Percentiles rank a stretch among this genome's conserved stretches.
phyloP scores from a whole-genome alignment of 2,329 filamentous ascomycete species.

The Fulvia fulva region DNA sequence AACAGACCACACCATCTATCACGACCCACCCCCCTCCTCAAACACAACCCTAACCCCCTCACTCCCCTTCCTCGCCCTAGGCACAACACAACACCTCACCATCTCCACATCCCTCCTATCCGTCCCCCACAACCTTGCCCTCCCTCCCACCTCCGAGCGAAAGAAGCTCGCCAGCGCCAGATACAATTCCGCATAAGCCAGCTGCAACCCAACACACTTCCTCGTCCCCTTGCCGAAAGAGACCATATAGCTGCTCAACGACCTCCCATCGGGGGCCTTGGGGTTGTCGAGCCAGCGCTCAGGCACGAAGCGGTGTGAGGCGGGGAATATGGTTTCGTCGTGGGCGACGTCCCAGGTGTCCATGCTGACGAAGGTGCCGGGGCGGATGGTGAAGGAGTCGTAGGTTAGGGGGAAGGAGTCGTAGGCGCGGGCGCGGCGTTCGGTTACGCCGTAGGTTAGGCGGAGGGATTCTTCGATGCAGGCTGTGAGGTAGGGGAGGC shows the following conservation, averaged over 20 bases:
- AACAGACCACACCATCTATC: too few relatives aligned
- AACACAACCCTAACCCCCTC: not conserved
- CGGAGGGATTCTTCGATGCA: not conserved
- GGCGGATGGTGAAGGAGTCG: not conserved
- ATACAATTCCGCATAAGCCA: constrained; percentile 1
- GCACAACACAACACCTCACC: not conserved
- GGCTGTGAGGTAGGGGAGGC: not conserved
- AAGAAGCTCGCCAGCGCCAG: not conserved
- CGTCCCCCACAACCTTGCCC: not conserved
- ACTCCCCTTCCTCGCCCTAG: not conserved
- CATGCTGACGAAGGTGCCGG: not conserved
- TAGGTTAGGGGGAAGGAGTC: not conserved
- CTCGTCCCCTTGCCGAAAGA: not conserved
- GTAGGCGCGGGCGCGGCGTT: not conserved
- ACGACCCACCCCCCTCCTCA: not conserved
- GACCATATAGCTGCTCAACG: not conserved
- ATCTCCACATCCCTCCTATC: not conserved
- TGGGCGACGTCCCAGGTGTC: not conserved
- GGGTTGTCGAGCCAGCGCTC: not conserved
- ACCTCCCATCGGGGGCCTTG: not conserved
- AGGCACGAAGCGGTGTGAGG: not conserved
- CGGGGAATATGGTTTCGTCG: not conserved
- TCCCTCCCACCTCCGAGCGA: not conserved
- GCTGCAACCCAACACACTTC: not conserved
- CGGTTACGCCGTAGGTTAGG: not conserved